These are phyloP conservation scores for Tetrapisispora phaffii DNA, from an alignment of 805 yeast genomes.

Conservation along the genomic window DNA sequence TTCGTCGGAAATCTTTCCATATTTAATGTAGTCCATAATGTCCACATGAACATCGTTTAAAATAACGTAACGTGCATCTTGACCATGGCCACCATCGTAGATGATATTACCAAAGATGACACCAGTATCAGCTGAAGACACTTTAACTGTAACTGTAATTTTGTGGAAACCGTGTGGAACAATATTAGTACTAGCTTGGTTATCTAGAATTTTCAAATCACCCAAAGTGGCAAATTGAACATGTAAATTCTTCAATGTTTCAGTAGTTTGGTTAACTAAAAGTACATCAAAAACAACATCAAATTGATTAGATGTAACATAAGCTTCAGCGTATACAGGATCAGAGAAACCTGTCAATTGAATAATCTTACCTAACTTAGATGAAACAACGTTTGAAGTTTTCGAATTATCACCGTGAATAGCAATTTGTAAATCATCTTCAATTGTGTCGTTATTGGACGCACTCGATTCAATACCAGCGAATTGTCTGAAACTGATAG, in stretches of 20 bases:
- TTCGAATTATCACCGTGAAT: conserved; percentile 32
- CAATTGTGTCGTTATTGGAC: conserved; percentile 36
- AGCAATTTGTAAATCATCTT: conserved; percentile 53
- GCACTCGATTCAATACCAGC: conserved; percentile 35
- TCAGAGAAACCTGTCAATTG: conserved; percentile 98
- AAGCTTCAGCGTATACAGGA: conserved; percentile 96
- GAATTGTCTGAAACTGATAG: conserved; percentile 71
- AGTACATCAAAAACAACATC: conserved; percentile 91
- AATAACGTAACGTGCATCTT: conserved; percentile 80
- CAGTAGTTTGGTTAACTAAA: conserved; percentile 87
- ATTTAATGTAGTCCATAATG: conserved; percentile 94
- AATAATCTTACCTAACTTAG: conserved; percentile 77
- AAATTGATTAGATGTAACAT: conserved; percentile 89
- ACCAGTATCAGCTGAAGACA: conserved; percentile 95
- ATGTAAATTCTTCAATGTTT: conserved; percentile 78
- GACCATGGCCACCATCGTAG: conserved; percentile 91
- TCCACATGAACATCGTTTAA: conserved; percentile 92
- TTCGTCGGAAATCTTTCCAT: conserved; percentile 81
- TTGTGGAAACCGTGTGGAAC: conserved; percentile 98
- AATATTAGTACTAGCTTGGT: conserved; percentile 78
- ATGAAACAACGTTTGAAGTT: conserved; percentile 47
- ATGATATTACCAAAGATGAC: conserved; percentile 95
- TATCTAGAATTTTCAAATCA: conserved; percentile 88
- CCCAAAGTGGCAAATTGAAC: conserved; percentile 96
- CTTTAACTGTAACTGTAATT: conserved; percentile 81